Percentiles rank a stretch among this genome's conserved stretches.
Evolutionary conservation across 2,329 filamentous ascomycete species (phyloP).

Genomic region (Penicillium brasilianum): DNA sequence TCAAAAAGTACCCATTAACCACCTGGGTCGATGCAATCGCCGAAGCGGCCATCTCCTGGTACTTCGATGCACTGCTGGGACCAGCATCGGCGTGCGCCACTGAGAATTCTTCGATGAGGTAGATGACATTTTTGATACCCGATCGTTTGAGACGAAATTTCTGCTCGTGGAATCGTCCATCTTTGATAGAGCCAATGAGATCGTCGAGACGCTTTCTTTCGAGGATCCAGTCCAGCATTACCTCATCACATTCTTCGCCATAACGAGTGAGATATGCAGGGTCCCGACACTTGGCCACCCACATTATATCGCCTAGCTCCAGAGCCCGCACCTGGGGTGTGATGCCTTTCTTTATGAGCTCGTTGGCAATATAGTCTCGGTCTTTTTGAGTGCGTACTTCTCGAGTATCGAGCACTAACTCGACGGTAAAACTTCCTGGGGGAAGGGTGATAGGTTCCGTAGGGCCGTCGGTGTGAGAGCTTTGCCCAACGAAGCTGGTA

Average conservation of each 20-base stretch:
- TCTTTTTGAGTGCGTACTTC: conserved; percentile 75
- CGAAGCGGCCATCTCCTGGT: conserved; percentile 71
- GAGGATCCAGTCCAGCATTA: conserved; percentile 79
- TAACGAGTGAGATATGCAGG: conserved; percentile 59
- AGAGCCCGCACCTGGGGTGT: conserved; percentile 70
- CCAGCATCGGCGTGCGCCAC: conserved; percentile 60
- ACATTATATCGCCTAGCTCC: conserved; percentile 76
- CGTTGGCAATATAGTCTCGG: conserved; percentile 75
- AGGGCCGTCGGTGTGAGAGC: conserved; percentile 27
- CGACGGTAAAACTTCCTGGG: conserved; percentile 71
- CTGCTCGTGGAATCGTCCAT: conserved; percentile 81
- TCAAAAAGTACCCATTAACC: conserved; percentile 78
- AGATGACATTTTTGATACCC: conserved; percentile 76
- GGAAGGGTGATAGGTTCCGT: conserved; percentile 66
- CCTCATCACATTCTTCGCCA: conserved; percentile 65
- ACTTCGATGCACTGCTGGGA: conserved; percentile 50
- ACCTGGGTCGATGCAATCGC: conserved; percentile 79
- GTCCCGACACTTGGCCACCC: conserved; percentile 76
- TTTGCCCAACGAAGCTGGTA: conserved; percentile 3
- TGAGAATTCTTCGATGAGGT: conserved; percentile 75
- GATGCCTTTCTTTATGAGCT: conserved; percentile 70
- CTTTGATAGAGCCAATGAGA: conserved; percentile 78
- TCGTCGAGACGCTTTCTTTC: conserved; percentile 83
- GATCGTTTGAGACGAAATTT: conserved; percentile 77
- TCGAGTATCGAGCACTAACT: conserved; percentile 74